Percentiles rank a stretch among this genome's conserved stretches.
phyloP scores from a whole-genome alignment of 108 stramenopile species.

The Stephanodiscus minutulus region DNA sequence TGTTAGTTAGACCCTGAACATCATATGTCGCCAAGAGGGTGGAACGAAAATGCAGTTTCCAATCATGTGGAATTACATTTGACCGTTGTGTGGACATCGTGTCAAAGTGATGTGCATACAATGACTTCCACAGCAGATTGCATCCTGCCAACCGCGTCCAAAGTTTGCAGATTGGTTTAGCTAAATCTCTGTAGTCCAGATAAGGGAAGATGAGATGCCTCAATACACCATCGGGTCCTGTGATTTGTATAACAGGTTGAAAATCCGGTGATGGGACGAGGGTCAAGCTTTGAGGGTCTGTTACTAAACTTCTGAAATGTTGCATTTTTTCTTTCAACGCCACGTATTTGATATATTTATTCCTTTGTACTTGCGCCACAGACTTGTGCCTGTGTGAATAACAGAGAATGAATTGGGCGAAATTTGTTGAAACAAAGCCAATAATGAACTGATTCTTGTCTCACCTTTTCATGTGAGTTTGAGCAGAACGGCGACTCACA shows the following conservation, averaged over 20 bases:
- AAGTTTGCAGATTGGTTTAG: neutral
- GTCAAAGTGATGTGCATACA: neutral
- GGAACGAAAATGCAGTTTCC: neutral
- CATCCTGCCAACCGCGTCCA: neutral
- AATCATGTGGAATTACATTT: neutral
- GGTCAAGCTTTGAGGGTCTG: neutral
- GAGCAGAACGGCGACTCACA: neutral
- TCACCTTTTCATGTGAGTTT: slow-evolving; percentile 16
- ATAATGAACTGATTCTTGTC: neutral
- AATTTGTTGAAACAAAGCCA: neutral
- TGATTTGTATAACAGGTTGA: neutral
- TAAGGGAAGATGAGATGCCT: neutral
- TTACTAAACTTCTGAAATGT: slow-evolving; percentile 6
- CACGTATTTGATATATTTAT: slow-evolving; percentile 7
- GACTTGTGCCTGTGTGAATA: slow-evolving; percentile 10
- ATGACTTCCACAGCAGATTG: neutral
- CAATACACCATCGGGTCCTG: neutral
- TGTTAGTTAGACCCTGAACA: neutral
- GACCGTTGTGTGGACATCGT: neutral
- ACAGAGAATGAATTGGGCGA: neutral
- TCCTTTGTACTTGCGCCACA: neutral
- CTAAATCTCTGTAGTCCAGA: neutral
- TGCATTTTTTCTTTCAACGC: slow-evolving; percentile 4
- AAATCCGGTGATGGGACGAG: neutral
- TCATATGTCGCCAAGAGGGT: neutral